phyloP scores from a whole-genome alignment of 768 basidiomycete species.

The Sistotremastrum niveocremeum region DNA sequence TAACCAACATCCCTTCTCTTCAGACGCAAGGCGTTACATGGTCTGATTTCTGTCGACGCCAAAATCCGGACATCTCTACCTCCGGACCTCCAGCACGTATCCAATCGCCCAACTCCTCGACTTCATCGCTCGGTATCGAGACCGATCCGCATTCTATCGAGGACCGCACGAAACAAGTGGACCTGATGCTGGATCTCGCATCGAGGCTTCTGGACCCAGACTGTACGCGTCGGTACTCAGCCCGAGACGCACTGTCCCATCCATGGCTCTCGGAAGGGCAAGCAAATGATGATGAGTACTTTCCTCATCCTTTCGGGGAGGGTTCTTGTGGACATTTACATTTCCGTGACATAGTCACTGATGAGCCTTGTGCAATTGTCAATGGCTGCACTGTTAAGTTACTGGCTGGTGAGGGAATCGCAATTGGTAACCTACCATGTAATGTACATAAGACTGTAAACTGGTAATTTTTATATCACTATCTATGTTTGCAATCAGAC shows the following conservation, averaged over 20 bases:
- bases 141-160: slow-evolving; percentile 16
- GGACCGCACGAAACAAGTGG: slow-evolving; percentile 40
- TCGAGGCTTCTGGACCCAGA: slow-evolving; percentile 64
- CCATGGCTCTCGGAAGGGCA: slow-evolving; percentile 44
- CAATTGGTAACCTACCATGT: slow-evolving; percentile 14
- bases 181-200: slow-evolving; percentile 61
- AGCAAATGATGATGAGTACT: slow-evolving; percentile 38
- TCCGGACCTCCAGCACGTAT: slow-evolving; percentile 5
- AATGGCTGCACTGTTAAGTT: slow-evolving; percentile 1
- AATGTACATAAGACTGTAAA: slow-evolving; percentile 9
- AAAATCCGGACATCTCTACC: slow-evolving; percentile 48
- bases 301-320: slow-evolving; percentile 54
- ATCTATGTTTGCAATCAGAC: no score
- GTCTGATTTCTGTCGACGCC: slow-evolving; percentile 57
- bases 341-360: slow-evolving; percentile 44
- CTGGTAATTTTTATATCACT: no score
- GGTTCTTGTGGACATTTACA: slow-evolving; percentile 57
- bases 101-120: slow-evolving; percentile 9
- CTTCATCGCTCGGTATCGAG: slow-evolving; percentile 10
- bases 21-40: slow-evolving; percentile 54
- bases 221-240: slow-evolving; percentile 63
- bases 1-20: slow-evolving; percentile 80
- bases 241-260: slow-evolving; percentile 63
- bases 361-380: slow-evolving; percentile 38
- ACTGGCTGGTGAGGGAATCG: slow-evolving; percentile 12